Conservation (phyloP, 306 rosid species). For the Fagus sylvatica region DNA sequence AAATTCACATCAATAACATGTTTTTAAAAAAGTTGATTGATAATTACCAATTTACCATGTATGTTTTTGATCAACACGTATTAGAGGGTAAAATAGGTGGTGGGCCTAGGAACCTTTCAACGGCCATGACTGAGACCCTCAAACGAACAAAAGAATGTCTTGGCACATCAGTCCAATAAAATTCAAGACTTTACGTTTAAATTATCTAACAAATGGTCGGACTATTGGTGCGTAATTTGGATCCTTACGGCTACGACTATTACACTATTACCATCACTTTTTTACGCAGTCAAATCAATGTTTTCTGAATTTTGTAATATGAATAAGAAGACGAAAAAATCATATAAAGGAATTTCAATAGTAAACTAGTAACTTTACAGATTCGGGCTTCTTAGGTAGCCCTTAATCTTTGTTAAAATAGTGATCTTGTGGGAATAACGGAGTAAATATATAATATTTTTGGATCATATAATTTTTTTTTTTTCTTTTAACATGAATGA, state of each 20-base stretch:
- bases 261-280: neutral
- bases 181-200: neutral
- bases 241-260: neutral
- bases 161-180: neutral
- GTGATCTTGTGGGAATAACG: too few species aligned
- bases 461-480: too few species aligned
- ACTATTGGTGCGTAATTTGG: neutral
- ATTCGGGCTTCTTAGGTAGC: too few species aligned
- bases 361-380: too few species aligned
- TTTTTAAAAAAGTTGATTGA: neutral
- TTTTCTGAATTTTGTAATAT: neutral
- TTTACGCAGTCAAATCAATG: neutral
- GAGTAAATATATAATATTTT: too few species aligned
- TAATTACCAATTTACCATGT: neutral
- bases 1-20: too few species aligned
- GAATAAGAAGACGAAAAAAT: too few species aligned
- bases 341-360: too few species aligned
- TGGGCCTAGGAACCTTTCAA: neutral
- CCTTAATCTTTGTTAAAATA: too few species aligned
- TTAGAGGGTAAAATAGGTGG: neutral
- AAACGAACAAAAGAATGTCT: constrained; percentile 7
- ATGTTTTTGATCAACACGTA: neutral
- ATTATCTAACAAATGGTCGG: neutral
- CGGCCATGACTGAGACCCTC: constrained; percentile 5
- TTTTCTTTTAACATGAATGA: too few species aligned